Base-by-base conservation (phyloP, 306 rosid species). In the Pterocarpus macrocarpus region DNA sequence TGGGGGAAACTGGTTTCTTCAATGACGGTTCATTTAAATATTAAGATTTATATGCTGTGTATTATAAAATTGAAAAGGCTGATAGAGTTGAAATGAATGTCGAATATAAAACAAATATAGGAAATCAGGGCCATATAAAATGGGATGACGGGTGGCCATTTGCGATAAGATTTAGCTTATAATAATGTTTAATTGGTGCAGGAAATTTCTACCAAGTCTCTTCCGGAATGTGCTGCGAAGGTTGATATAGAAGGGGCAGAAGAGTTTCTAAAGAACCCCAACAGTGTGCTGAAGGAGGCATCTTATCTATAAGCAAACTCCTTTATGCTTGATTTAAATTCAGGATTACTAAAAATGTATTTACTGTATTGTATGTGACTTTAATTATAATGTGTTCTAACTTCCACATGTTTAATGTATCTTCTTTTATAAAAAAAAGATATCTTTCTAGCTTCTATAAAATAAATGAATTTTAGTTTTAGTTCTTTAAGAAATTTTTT, bases 241-340 rank as follows among this genome's bases (percentile, higher is more conserved):
- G 91, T 87, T 47, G 94, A 94, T 69, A 86, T 92, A 58, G 90
- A 82, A 82, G 97, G 97, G 22, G 94, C 97, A 30, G 92, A 85
- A 53, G 97, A 92, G 91, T 95, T 89, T 91, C 95, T 95, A 52
- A 85, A 65, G 77, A 86, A 89, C 76, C 90, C 91, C 63, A 89
- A 84, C 86, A 89, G 91, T 80, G 98, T 95, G 59, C 87, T 91
- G 77, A 84, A 82, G 69, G 97, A 95, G 97, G 98, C 92, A 55
- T 22, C n/a, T 44, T 73, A 47, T 47, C 5, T 68, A 64, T n/a
- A 55, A 41, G 28, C 78, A 59, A 73, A 22, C 79, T 79, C 74
- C 59, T 77, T 22, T 53, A 5, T 69, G 34, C 28, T 22, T 22
- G 28, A 22, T 22, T 22, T 22, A 22, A 41, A 5, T 67, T 22